Evolutionary conservation across 768 basidiomycete genomes (phyloP).

Genomic region (Boletus bicolor): DNA sequence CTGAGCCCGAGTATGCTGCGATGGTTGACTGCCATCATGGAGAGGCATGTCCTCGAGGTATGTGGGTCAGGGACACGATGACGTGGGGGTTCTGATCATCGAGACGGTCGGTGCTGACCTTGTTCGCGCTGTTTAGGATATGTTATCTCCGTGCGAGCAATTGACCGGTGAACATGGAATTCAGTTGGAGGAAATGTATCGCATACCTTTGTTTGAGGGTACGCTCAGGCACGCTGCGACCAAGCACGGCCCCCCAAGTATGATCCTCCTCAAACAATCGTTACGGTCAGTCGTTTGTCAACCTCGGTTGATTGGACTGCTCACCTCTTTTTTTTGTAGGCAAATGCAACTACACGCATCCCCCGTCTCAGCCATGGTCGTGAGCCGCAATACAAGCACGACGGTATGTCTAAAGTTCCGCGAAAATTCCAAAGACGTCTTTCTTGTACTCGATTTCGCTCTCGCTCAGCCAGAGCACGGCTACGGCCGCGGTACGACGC

Average conservation of each 20-base stretch:
- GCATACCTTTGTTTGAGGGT: slow-evolving; percentile 45
- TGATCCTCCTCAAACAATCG: slow-evolving; percentile 33
- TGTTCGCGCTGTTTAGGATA: slow-evolving; percentile 36
- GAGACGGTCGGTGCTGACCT: background rate
- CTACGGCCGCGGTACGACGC: slow-evolving; percentile 27
- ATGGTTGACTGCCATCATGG: slow-evolving; percentile 14
- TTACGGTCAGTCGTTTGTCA: slow-evolving; percentile 16
- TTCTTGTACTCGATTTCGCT: slow-evolving; percentile 62
- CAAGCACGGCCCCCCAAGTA: slow-evolving; percentile 36
- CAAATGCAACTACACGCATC: slow-evolving; percentile 19
- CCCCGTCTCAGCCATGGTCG: slow-evolving; percentile 38
- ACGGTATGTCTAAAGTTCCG: slow-evolving; percentile 44
- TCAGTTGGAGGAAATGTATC: slow-evolving; percentile 49
- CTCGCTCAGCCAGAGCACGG: slow-evolving; percentile 43
- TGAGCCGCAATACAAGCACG: slow-evolving; percentile 63
- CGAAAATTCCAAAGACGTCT: slow-evolving; percentile 34
- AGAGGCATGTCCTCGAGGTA: slow-evolving; percentile 21
- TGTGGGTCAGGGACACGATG: background rate
- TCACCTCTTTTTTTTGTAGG: slow-evolving; percentile 13
- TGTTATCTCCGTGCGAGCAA: slow-evolving; percentile 46
- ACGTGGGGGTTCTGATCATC: background rate
- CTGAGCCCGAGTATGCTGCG: background rate
- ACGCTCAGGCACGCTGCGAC: slow-evolving; percentile 34
- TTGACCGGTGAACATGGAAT: slow-evolving; percentile 47
- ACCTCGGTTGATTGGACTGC: background rate